Conservation (phyloP, 2,329 filamentous ascomycete species). For the Dactylonectria estremocensis region DNA sequence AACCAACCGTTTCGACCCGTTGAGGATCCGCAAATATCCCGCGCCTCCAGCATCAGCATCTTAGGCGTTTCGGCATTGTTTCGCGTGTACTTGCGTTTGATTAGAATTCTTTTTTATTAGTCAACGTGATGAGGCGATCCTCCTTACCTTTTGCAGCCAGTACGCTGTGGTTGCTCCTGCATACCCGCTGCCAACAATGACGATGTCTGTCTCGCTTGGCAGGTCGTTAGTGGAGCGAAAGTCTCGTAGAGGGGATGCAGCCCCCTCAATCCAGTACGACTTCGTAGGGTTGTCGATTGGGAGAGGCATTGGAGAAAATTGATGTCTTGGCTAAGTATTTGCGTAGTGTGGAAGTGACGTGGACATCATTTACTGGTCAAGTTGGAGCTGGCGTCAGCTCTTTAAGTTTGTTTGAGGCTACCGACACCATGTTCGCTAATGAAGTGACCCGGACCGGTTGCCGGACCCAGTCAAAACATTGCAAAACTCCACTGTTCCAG, state of each 20-base stretch:
- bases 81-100: conserved; percentile 4
- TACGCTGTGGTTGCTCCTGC: conserved; percentile 27
- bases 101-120: not conserved
- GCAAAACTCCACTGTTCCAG: not conserved
- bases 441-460: conserved; percentile 18
- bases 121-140: not conserved
- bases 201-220: conserved; percentile 19
- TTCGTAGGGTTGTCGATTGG: conserved; percentile 32
- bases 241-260: conserved; percentile 25
- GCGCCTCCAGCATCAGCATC: conserved; percentile 27
- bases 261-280: conserved; percentile 32
- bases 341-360: conserved; percentile 6
- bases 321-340: not conserved
- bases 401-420: conserved; percentile 11
- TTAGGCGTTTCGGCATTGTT: conserved; percentile 8
- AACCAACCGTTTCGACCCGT: conserved; percentile 28
- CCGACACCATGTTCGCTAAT: conserved; percentile 4
- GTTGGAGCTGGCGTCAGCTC: conserved; percentile 17
- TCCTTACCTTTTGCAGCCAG: conserved; percentile 28
- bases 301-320: conserved; percentile 17
- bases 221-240: conserved; percentile 21
- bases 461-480: conserved; percentile 2
- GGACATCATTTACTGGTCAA: not conserved
- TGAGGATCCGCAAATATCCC: conserved; percentile 30
- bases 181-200: conserved; percentile 30